Base-by-base conservation (phyloP, 2,329 filamentous ascomycete species). In the Shiraia bambusicola region DNA sequence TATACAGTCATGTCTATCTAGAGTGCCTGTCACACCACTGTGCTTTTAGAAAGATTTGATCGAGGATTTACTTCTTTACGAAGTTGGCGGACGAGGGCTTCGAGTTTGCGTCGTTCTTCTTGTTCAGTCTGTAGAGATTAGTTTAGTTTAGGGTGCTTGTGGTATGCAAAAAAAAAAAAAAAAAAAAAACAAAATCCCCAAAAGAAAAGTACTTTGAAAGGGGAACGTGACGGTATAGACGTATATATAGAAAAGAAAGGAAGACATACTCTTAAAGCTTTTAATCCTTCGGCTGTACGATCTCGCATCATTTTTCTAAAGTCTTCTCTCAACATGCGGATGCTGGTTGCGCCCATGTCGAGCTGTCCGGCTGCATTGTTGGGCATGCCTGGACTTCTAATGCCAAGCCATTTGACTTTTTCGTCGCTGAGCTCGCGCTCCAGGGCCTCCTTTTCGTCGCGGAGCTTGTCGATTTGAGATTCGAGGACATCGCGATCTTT, bases 221-320 rank as follows among this genome's bases (percentile, higher is more conserved):
- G n/a, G n/a, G n/a, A n/a, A n/a, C n/a, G n/a, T n/a, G n/a, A n/a
- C n/a, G n/a, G n/a, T n/a, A n/a, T n/a, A n/a, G n/a, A n/a, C n/a
- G n/a, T n/a, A 29, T 11, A 10, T 32, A 10, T 9, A 13, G 12
- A 19, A 28, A 30, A 12, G 10, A 34, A 24, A 26, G 27, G 15
- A 34, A 22, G 47, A 72, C 80, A 71, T 67, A 87, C 84, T 72
- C 80, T 81, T 42, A 88, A 61, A 45, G 77, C 72, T 69, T 78
- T 84, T 57, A 82, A 71, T 47, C 79, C 83, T 65, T 88, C 85
- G 1, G 76, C 74, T 47, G 84, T 79, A 34, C 82, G 82, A 59
- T 88, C 84, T 50, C 83, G 77, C 84, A 88, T 87, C 84, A 88
- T 88, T 72, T 85, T 87, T 73, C 86, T 87, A 63, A 88, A 88